Evolutionary conservation across 345 rosid species (phyloP).

Genomic region (Excoecaria agallocha): DNA sequence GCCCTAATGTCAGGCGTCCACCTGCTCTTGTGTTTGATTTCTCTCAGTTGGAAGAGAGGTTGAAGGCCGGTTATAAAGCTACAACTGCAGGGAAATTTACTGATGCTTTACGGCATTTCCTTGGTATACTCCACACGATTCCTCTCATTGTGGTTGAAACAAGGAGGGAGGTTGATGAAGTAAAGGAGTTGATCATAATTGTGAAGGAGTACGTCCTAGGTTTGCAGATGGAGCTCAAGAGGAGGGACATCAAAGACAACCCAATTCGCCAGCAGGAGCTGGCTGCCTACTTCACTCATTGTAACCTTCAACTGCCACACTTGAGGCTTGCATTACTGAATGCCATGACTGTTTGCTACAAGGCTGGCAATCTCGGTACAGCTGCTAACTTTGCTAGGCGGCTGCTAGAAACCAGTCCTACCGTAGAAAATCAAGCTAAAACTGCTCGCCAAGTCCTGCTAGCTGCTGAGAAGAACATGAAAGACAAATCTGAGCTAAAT

Average conservation of each 20-base stretch:
- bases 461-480: conserved; percentile 80
- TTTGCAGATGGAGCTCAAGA: conserved; percentile 74
- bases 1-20: conserved; percentile 80
- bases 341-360: conserved; percentile 81
- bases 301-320: conserved; percentile 85
- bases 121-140: conserved; percentile 81
- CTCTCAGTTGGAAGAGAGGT: conserved; percentile 88
- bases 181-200: conserved; percentile 70
- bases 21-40: conserved; percentile 76
- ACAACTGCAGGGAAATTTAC: conserved; percentile 74
- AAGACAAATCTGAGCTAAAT: conserved; percentile 59
- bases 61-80: conserved; percentile 86
- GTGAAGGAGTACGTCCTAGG: conserved; percentile 87
- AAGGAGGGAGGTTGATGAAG: conserved; percentile 97
- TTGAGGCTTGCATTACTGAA: conserved; percentile 67
- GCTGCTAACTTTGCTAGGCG: conserved; percentile 82
- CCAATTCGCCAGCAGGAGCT: conserved; percentile 86
- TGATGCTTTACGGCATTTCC: conserved; percentile 73
- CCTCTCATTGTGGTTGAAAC: conserved; percentile 89
- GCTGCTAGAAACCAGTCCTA: conserved; percentile 75
- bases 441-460: conserved; percentile 76
- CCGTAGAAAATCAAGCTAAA: conserved; percentile 69
- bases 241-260: conserved; percentile 72
- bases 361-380: conserved; percentile 70
- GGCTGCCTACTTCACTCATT: conserved; percentile 97